Evolutionary conservation across 2,329 filamentous ascomycete genomes (phyloP), one percentile per base, ranked within the genome.

Genomic region (Aspergillus viridinutans): DNA sequence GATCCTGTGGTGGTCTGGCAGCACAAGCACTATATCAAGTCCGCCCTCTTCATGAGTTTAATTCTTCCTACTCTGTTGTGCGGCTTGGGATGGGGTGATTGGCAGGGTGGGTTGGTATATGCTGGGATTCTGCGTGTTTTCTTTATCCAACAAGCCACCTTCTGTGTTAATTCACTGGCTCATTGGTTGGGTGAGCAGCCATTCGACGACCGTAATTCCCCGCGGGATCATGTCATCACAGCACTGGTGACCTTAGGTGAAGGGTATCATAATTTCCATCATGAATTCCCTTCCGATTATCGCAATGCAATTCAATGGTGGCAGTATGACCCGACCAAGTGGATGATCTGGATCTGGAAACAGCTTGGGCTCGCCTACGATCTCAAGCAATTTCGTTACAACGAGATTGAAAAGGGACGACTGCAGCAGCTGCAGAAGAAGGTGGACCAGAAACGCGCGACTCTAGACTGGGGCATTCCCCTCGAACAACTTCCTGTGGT

Each of bases 221-320:
- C 90, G 59, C 86, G 90, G 69, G 89, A 94, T 67, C 89, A 92
- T 75, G 82, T 91, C 70, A 83, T 93, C 74, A 92, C 90, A 32
- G 90, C 90, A 45, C 77, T 93, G 26, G 84, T 91, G 62, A 93
- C 89, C 35, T 86, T 94, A 23, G 90, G 90, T 47, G 90, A 91
- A 76, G 90, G 90, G 29, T 93, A 93, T 78, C 90, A 94, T 82
- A 93, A 93, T 81, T 93, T 93, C 81, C 90, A 94, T 77, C 90
- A 94, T 81, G 90, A 93, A 76, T 94, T 93, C 76, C 90, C 90
- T 42, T 91, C 88, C 6, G 90, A 94, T 74, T 94, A 93, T 83
- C 89, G 90, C 72, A 93, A 93, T 73, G 90, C 89, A 55, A 91
- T 92, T 67, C 81, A 90, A 75, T 93, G 90, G 89, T 88, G 85